A percentile compares a stretch with the other conserved stretches of the same genome.
phyloP scores from a whole-genome alignment of 108 stramenopile genomes.

The Seminavis robusta region DNA sequence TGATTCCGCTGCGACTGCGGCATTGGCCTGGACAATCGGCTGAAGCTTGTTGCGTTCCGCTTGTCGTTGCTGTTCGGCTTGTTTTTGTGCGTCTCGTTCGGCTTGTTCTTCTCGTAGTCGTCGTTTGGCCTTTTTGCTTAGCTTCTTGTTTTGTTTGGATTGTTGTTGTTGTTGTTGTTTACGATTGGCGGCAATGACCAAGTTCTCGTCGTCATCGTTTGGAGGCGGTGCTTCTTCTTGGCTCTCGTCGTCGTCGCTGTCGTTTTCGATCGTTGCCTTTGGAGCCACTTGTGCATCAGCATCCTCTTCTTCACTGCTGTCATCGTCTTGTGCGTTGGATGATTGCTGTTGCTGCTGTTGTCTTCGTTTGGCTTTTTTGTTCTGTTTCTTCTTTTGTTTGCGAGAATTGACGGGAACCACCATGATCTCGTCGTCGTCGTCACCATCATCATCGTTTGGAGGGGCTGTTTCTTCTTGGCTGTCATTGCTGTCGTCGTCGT shows the following conservation, averaged over 20 bases:
- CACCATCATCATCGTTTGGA: not conserved
- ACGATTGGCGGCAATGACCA: not conserved
- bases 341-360: conserved; percentile 34
- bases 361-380: conserved; percentile 72
- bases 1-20: not conserved
- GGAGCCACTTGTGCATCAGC: not conserved
- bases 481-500: conserved; percentile 1
- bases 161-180: not conserved
- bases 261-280: not conserved
- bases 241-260: not conserved
- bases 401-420: conserved; percentile 19
- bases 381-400: conserved; percentile 83
- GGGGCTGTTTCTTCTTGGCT: not conserved
- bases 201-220: not conserved
- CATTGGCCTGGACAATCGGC: not conserved
- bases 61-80: conserved; percentile 28
- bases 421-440: conserved; percentile 27
- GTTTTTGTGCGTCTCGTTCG: conserved; percentile 29
- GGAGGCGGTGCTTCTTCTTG: not conserved
- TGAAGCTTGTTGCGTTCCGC: conserved; percentile 31
- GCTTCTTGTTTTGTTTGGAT: conserved; percentile 46
- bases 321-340: not conserved
- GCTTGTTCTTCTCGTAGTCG: conserved; percentile 42
- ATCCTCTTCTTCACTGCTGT: not conserved
- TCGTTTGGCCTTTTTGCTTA: conserved; percentile 60